Percentiles rank a stretch among this genome's conserved stretches.
Evolutionary conservation across 2,329 filamentous ascomycete genomes (phyloP).

Genomic region (Aspergillus neoniger): DNA sequence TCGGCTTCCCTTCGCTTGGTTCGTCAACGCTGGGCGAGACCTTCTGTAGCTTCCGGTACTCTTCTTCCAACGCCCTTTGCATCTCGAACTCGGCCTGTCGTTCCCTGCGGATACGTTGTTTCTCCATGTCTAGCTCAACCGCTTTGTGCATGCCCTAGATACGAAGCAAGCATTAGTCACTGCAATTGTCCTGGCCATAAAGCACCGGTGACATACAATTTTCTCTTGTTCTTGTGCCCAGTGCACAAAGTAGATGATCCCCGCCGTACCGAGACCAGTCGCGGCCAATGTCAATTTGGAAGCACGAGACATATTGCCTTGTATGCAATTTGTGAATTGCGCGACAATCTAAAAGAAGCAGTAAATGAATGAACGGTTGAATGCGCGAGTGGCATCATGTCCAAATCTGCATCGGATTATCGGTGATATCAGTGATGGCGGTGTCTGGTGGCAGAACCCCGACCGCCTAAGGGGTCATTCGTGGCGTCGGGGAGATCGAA

Average conservation of each 20-base stretch:
- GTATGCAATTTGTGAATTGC: background rate
- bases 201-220: slow-evolving; percentile 60
- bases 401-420: slow-evolving; percentile 12
- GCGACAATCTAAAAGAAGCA: background rate
- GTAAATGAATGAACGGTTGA: background rate
- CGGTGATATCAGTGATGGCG: slow-evolving; percentile 32
- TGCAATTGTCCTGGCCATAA: background rate
- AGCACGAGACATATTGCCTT: slow-evolving; percentile 75
- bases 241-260: slow-evolving; percentile 83
- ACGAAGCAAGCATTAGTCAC: slow-evolving; percentile 13
- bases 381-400: background rate
- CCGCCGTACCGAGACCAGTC: slow-evolving; percentile 73
- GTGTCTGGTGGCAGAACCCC: slow-evolving; percentile 35
- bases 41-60: slow-evolving; percentile 86
- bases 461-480: slow-evolving; percentile 37
- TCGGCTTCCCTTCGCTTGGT: slow-evolving; percentile 21
- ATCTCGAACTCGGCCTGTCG: slow-evolving; percentile 93
- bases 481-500: slow-evolving; percentile 31
- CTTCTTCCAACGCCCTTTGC: slow-evolving; percentile 79
- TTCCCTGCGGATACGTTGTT: slow-evolving; percentile 85
- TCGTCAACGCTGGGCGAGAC: slow-evolving; percentile 59
- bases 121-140: slow-evolving; percentile 91
- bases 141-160: slow-evolving; percentile 86
- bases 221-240: slow-evolving; percentile 83
- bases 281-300: slow-evolving; percentile 81